Conservation (phyloP, 441 rosid genomes). For the Adansonia rubrostipa region DNA sequence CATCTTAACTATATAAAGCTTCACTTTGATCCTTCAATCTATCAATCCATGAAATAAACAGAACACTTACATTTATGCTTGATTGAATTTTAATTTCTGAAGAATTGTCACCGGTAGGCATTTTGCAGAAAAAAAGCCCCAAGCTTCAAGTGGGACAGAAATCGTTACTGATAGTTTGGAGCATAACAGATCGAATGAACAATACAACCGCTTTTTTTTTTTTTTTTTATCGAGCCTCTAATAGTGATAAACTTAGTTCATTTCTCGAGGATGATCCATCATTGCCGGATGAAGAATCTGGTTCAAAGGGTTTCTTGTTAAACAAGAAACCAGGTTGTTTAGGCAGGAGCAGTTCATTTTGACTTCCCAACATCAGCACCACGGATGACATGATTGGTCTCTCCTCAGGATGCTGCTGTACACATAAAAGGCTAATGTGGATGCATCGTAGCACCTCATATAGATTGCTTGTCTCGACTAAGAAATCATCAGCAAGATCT, state of each 20-base stretch:
- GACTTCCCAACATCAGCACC: constrained; percentile 42
- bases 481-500: constrained; percentile 35
- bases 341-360: constrained; percentile 38
- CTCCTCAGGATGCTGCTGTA: constrained; percentile 44
- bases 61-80: not conserved
- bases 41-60: not conserved
- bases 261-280: not conserved
- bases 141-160: not conserved
- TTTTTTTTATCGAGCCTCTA: constrained; percentile 4
- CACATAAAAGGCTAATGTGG: constrained; percentile 28
- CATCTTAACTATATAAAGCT: not conserved
- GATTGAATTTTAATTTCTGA: too few species aligned
- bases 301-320: constrained; percentile 30
- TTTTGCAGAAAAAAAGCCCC: not conserved
- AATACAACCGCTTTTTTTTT: too few species aligned
- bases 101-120: not conserved
- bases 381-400: constrained; percentile 44
- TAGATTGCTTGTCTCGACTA: not conserved
- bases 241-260: not conserved
- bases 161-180: not conserved
- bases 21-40: not conserved
- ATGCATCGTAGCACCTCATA: constrained; percentile 34
- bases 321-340: constrained; percentile 49
- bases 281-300: constrained; percentile 23
- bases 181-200: not conserved